Evolutionary conservation across 176 grass and related monocot species (phyloP), one percentile per base, ranked within the genome.

Genomic region (Zoysia pacifica): DNA sequence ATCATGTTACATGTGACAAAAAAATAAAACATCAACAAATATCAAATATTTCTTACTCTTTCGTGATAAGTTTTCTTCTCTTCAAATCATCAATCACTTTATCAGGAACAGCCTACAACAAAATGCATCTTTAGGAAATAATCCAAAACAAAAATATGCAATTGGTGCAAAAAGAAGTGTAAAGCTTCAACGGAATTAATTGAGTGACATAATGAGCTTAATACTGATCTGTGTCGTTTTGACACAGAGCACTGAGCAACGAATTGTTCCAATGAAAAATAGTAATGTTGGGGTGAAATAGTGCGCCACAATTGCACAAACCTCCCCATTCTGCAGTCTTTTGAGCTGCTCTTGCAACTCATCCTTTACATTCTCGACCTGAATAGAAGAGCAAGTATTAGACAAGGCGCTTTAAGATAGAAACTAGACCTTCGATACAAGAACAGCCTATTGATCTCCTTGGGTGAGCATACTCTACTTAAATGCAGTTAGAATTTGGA

Each of bases 51-150:
- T 44, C 81, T 91, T 93, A 99, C 96, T 95, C 86, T 81, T 93
- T 95, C 7, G 46, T 88, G 49, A 95, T 70, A 70, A 99, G 92
- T 49, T 99, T 91, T 84, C 96, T 93, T 90, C 76, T 91, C 82
- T 85, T 93, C 68, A 99, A 82, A 72, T 86, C 96, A 50, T 78
- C 66, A 15, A 93, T 81, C 49, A 78, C 76, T 76, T 74, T 81
- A 19, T 84, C 84, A 68, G 46, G 52, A 65, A 84, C 18, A 85
- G 6, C 82, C 96, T 99, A 84, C 58, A 89, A 76, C 8, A 77
- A 92, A 49, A 75, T 18, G 51, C 13, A 11, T 4, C 53, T 13
- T 40, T 48, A 12, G 18, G 37, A 55, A 78, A 73, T 37, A 8
- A 49, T 10, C n/a, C 6, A 6, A 72, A 38, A 16, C 5, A 19